Evolutionary conservation across 139 green algal species (phyloP), one percentile per base, ranked within the genome.

Genomic region (Parachlorella kessleri): DNA sequence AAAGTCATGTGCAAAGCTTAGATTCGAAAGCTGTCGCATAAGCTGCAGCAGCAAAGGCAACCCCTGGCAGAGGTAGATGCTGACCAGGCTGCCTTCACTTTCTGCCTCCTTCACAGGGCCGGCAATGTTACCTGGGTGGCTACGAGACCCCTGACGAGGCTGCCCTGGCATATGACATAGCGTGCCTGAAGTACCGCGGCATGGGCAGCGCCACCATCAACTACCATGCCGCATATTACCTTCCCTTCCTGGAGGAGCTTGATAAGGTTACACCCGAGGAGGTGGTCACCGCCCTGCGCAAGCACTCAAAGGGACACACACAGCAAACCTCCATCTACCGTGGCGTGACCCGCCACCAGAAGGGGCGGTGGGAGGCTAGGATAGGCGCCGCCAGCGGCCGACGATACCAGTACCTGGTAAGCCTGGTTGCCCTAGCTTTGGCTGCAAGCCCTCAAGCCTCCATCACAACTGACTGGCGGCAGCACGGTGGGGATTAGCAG

Each of bases 301-400:
- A 68, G 21, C 84, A 88, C 53, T 73, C 36, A 55, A 81, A 81
- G 42, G 76, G 76, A 38, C 87, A 89, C 33, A 89, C 85, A 73
- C 77, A 84, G 35, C 85, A 87, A 39, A 88, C 79, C 10, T 86
- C 55, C 35, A 80, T 89, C 55, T 96, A 88, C 77, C 77, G 89
- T 4, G 92, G 92, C 33, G 92, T 96, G 8, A 95, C 92, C 3
- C 75, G 77, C n/a, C 92, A 96, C 66, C 90, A 94, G 76, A 96
- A 96, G 74, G 89, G 91, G 23, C 89, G 88, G 54, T 95, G 88
- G 88, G 91, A 95, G 75, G 89, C 89, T 6, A 81, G 91, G 42
- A 95, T 95, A 59, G 88, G 91, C 59, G 14, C 14, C 14, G 48
- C 48, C 48, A 59, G 14, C 21, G 28, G n/a, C 26, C 23, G 63